These are phyloP conservation scores for Fusarium agapanthi DNA, from an alignment of 2,329 filamentous ascomycete genomes.

Conservation along the genomic window DNA sequence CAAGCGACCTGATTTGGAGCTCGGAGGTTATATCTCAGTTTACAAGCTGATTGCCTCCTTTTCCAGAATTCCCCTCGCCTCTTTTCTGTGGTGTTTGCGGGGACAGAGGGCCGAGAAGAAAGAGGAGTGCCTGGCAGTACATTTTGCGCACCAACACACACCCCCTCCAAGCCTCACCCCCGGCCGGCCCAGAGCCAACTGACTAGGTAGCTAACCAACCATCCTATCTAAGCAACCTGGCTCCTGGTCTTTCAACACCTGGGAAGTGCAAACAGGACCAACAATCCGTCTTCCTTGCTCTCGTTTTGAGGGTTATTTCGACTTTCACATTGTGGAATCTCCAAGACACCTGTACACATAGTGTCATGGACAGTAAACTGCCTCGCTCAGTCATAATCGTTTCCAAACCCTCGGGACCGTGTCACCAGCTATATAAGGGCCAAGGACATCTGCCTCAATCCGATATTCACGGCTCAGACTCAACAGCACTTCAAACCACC, in stretches of 20 bases:
- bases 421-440: conserved; percentile 44
- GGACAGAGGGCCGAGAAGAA: conserved; percentile 35
- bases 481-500: conserved; percentile 21
- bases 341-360: conserved; percentile 39
- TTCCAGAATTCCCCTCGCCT: conserved; percentile 23
- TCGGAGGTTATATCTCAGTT: conserved; percentile 38
- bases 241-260: conserved; percentile 34
- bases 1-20: conserved; percentile 41
- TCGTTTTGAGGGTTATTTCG: conserved; percentile 41
- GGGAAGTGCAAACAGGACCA: conserved; percentile 38
- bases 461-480: conserved; percentile 30
- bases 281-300: conserved; percentile 38
- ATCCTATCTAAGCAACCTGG: conserved; percentile 37
- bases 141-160: conserved; percentile 36
- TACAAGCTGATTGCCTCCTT: conserved; percentile 33
- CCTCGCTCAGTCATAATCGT: conserved; percentile 35
- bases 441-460: conserved; percentile 25
- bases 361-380: conserved; percentile 42
- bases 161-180: conserved; percentile 38
- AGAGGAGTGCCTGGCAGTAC: conserved; percentile 38
- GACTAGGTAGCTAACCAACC: conserved; percentile 40
- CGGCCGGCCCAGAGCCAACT: conserved; percentile 36
- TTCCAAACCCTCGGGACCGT: conserved; percentile 39
- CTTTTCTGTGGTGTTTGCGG: conserved; percentile 38
- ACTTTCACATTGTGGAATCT: conserved; percentile 41